Evolutionary conservation across 108 stramenopile species (phyloP).

Genomic region (Phaeodactylum tricornutum): DNA sequence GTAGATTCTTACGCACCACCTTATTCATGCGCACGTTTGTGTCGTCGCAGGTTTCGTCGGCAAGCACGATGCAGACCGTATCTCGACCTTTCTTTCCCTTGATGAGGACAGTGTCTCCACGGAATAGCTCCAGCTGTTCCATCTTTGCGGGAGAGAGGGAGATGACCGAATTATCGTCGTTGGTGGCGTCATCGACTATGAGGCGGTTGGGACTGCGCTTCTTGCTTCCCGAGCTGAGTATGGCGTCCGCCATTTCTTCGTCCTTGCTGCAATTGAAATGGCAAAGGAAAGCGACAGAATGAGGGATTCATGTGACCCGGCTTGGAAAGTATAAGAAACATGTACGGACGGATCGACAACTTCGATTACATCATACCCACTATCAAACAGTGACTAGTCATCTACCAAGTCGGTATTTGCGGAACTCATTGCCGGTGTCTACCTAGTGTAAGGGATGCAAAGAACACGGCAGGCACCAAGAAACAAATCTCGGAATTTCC

Average conservation of each 20-base stretch:
- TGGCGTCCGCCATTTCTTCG: constrained; percentile 83
- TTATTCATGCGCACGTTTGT: constrained; percentile 98
- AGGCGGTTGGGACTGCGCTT: constrained; percentile 97
- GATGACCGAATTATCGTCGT: constrained; percentile 99
- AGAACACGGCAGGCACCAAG: no score
- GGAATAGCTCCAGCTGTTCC: constrained; percentile 98
- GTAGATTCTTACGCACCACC: constrained; percentile 97
- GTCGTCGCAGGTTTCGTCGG: constrained; percentile 96
- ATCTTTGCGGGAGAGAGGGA: constrained; percentile 87
- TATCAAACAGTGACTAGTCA: no score
- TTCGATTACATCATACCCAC: no score
- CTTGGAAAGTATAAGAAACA: no score
- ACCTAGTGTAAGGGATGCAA: no score
- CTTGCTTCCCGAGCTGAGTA: constrained; percentile 60
- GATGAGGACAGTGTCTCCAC: constrained; percentile 97
- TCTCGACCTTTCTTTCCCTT: constrained; percentile 99
- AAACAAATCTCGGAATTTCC: no score
- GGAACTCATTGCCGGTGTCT: no score
- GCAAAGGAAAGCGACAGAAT: no score
- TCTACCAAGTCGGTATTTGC: no score
- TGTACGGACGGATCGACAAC: no score
- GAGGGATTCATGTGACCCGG: no score
- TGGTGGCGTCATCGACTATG: constrained; percentile 98
- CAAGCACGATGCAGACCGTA: constrained; percentile 97
- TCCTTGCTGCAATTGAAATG: constrained; percentile 41